These are phyloP conservation scores for Mrakia blollopis DNA, from an alignment of 768 basidiomycete species.

Conservation along the genomic window DNA sequence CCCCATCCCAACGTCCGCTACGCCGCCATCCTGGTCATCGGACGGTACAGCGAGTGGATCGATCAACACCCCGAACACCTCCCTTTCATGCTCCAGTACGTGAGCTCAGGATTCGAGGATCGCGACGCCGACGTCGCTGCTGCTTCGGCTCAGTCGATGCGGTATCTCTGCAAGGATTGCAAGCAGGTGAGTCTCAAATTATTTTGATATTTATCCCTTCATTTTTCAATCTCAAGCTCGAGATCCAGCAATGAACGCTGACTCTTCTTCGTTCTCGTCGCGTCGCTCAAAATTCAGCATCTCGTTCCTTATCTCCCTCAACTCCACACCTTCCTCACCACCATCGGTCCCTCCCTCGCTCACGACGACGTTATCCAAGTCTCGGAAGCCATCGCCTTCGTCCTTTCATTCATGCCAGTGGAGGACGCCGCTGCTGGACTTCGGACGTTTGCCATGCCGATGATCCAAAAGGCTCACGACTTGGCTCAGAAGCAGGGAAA, in stretches of 20 bases:
- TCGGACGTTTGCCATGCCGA: conserved; percentile 77
- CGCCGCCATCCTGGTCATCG: conserved; percentile 88
- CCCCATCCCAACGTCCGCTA: conserved; percentile 87
- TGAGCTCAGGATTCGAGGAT: conserved; percentile 85
- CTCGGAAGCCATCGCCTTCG: conserved; percentile 90
- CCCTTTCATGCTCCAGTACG: conserved; percentile 76
- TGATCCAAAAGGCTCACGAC: conserved; percentile 69
- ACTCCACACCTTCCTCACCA: conserved; percentile 77
- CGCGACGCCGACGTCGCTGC: conserved; percentile 68
- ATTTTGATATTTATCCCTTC: neutral
- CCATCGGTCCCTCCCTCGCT: conserved; percentile 68
- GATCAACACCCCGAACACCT: conserved; percentile 83
- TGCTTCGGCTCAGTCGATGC: conserved; percentile 91
- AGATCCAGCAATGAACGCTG: neutral
- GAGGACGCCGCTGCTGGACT: conserved; percentile 79
- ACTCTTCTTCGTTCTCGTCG: neutral
- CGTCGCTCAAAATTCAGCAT: conserved; percentile 57
- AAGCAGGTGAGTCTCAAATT: conserved; percentile 56
- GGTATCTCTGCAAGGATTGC: conserved; percentile 95
- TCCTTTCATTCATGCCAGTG: conserved; percentile 86
- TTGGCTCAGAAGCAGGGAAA: conserved; percentile 54
- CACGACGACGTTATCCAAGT: conserved; percentile 88
- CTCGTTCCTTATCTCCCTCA: conserved; percentile 87
- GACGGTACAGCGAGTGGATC: conserved; percentile 96
- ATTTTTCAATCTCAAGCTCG: neutral